Base-by-base conservation (phyloP, 768 basidiomycete species). In the Suillus paluster region DNA sequence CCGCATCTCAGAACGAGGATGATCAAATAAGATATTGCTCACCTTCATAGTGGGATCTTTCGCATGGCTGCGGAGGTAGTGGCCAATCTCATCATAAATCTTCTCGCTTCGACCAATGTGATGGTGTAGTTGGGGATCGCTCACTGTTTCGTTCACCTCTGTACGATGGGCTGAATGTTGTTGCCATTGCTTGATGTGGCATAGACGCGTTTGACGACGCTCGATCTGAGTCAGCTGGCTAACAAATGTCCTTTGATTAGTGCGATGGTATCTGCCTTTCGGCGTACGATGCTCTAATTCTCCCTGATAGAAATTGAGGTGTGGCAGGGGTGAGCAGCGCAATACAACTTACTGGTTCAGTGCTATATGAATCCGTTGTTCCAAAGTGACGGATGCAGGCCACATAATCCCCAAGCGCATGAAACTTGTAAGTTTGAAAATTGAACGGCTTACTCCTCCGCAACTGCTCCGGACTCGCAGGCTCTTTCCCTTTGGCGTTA, bases 331-430 rank as follows among this genome's bases (percentile, higher is more conserved):
- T 6, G 27, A 17, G 39, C 9, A 36, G 2, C 58, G 59, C 2
- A 39, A 45, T 23, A 23, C 44, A 4, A 42, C 39, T 53, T 69
- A 80, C 68, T 6, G 30, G 30, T 30, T 30, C 30, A 30, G 30
- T 30, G 30, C 30, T 30, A 30, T 30, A 30, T 30, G 30, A 30
- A 30, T 30, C 30, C 3, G 19, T 30, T 23, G 78, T 75, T 2
- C 78, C 76, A 34, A 66, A 68, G 8, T n/a, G 17, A 8, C 39
- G 23, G 11, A 80, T 77, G 14, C 58, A 60, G 0, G 12, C 4
- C 0, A 46, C 54, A 60, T 77, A 77, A 58, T 80, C 69, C 0
- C 75, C 75, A 11, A 79, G 61, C 0, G 69, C 59, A 64, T 79
- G 78, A 7, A 70, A 14, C 64, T 79, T 80, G 63, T 69, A 70